Evolutionary conservation across 805 yeast species (phyloP).

Genomic region (Komagataella populi): DNA sequence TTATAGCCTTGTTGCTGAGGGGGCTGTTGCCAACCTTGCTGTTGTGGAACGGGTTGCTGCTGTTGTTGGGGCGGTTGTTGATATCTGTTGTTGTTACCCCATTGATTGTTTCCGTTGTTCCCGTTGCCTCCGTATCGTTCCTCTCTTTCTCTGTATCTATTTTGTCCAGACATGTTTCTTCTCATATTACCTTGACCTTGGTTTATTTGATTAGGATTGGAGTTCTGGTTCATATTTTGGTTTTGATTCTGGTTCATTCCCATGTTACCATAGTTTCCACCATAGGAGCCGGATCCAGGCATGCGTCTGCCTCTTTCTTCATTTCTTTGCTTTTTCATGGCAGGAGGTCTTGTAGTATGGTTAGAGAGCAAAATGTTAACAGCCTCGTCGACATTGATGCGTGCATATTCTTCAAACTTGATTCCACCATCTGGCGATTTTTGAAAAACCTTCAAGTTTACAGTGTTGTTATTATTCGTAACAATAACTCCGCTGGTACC

Average conservation of each 20-base stretch:
- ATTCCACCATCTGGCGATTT: constrained; percentile 57
- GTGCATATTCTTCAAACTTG: constrained; percentile 71
- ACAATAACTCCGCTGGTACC: constrained; percentile 66
- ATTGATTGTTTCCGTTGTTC: constrained; percentile 1
- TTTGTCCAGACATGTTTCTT: constrained; percentile 5
- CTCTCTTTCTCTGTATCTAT: constrained; percentile 1
- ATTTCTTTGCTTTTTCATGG: constrained; percentile 3
- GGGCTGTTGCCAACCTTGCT: constrained; percentile 7
- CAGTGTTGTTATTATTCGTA: constrained; percentile 36
- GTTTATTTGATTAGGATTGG: not conserved
- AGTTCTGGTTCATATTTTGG: constrained; percentile 2
- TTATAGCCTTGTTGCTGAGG: constrained; percentile 3
- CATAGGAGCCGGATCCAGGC: constrained; percentile 3
- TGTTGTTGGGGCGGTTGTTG: constrained; percentile 10
- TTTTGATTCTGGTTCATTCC: constrained; percentile 1
- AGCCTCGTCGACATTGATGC: constrained; percentile 54
- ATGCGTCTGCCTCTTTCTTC: constrained; percentile 4
- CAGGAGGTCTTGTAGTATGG: constrained; percentile 22
- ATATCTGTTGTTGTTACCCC: constrained; percentile 2
- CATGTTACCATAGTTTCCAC: constrained; percentile 4
- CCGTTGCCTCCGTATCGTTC: constrained; percentile 1
- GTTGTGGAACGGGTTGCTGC: constrained; percentile 5
- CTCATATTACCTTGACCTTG: constrained; percentile 6
- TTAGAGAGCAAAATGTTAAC: constrained; percentile 33
- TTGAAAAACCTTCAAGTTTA: constrained; percentile 67